Base-by-base conservation (phyloP, 768 basidiomycete genomes). In the Sarcodon sp. region DNA sequence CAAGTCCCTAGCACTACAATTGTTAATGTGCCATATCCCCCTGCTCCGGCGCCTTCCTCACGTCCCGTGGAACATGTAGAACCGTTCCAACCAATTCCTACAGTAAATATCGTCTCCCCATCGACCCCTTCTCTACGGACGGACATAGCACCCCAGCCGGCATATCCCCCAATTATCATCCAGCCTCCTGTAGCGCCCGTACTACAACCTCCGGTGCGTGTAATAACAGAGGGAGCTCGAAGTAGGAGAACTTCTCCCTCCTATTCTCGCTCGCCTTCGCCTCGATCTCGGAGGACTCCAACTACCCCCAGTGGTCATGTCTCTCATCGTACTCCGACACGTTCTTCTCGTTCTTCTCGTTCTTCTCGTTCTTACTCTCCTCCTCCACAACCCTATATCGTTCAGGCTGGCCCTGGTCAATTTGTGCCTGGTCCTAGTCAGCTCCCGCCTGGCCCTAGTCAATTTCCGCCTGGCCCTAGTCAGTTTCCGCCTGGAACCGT, bases 191-290 rank as follows among this genome's bases (percentile, higher is more conserved):
- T 41, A 16, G 8, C 7, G 7, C 39, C 13, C 13, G 7, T 27
- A 13, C 39, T 1, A 13, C 39, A 41, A 4, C 39, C 13, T 41
- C 39, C 15, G 7, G 39, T 27, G 27, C 13, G 4, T 2, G 2
- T 13, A 4, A 27, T 41, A 16, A 15, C 8, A 41, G 39, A 41
- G 27, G 39, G 13, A 13, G 13, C 3, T 27, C 21, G 21, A 13
- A 15, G 13, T 41, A 41, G 39, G 39, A 41, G 39, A 13, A 41
- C 6, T 21, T 57, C 56, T 34, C 50, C 55, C n/a, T 58, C 57
- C 45, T 57, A 54, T 33, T 59, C 63, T 4, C 55, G 53, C 13
- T 58, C 58, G 10, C 35, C 34, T 27, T 55, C 56, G 35, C 45
- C 33, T 33, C 16, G 36, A 15, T 35, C 50, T n/a, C 16, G 38